Evolutionary conservation across 2,329 filamentous ascomycete species (phyloP).

Genomic region (Drechslerella stenobrocha): DNA sequence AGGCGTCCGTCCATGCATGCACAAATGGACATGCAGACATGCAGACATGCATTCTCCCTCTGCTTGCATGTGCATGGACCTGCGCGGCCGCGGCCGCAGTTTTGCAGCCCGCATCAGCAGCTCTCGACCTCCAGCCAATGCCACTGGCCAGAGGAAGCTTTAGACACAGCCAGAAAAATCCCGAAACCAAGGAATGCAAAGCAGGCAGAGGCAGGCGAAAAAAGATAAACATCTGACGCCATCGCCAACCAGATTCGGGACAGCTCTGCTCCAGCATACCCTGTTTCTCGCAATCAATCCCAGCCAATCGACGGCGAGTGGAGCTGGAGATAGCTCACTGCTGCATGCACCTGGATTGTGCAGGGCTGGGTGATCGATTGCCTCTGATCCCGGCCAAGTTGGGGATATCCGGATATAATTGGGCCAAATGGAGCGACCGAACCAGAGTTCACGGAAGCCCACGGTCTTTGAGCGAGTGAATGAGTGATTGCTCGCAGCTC

Average conservation of each 20-base stretch:
- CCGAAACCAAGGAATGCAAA: slow-evolving; percentile 43
- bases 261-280: slow-evolving; percentile 23
- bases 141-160: slow-evolving; percentile 7
- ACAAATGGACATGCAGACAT: not conserved
- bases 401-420: slow-evolving; percentile 11
- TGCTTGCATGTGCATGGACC: slow-evolving; percentile 25
- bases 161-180: slow-evolving; percentile 11
- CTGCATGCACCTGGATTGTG: not conserved
- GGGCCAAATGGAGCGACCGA: not conserved
- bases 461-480: not conserved
- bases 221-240: slow-evolving; percentile 30
- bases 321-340: slow-evolving; percentile 13
- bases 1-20: not conserved
- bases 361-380: slow-evolving; percentile 21
- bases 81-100: slow-evolving; percentile 6
- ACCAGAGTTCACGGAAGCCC: not conserved
- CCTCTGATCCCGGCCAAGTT: not conserved
- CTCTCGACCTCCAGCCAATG: slow-evolving; percentile 18
- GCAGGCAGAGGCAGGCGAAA: slow-evolving; percentile 27
- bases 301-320: slow-evolving; percentile 10
- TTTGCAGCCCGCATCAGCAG: not conserved
- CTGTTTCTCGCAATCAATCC: slow-evolving; percentile 25
- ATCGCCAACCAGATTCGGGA: slow-evolving; percentile 33
- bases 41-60: slow-evolving; percentile 10
- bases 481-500: not conserved